Evolutionary conservation across 805 yeast genomes (phyloP).

Genomic region (Candida manassasensis): DNA sequence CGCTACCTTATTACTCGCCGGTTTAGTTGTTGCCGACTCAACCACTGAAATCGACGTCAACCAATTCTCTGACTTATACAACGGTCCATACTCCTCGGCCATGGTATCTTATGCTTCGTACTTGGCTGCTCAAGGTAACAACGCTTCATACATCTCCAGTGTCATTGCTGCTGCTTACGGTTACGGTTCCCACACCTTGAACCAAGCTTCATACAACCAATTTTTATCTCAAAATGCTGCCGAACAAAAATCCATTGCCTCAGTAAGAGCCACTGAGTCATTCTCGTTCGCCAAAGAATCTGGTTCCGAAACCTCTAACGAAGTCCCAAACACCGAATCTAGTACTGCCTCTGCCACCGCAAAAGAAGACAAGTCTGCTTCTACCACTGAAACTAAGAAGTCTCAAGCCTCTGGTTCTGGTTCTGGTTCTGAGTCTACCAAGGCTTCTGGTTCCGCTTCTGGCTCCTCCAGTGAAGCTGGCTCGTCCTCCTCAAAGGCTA

Average conservation of each 20-base stretch:
- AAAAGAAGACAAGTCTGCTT: constrained; percentile 4
- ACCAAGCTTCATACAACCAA: constrained; percentile 2
- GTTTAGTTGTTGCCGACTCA: constrained; percentile 2
- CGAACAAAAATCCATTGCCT: constrained; percentile 3
- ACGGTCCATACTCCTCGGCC: constrained; percentile 5
- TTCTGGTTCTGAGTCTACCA: constrained; percentile 9
- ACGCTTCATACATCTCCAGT: constrained; percentile 2
- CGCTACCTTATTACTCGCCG: constrained; percentile 3
- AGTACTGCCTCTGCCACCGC: constrained; percentile 5
- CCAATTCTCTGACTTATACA: constrained; percentile 4
- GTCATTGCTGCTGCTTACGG: constrained; percentile 1
- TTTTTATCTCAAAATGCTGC: neutral
- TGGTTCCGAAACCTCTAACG: constrained; percentile 2
- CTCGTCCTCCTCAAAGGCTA: constrained; percentile 1
- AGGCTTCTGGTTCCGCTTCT: constrained; percentile 9
- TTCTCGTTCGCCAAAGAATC: constrained; percentile 7
- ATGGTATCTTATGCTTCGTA: constrained; percentile 4
- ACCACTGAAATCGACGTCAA: constrained; percentile 1
- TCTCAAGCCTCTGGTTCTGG: constrained; percentile 7
- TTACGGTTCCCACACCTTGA: constrained; percentile 3
- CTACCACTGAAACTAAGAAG: neutral
- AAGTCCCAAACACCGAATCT: neutral
- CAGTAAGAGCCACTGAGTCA: constrained; percentile 4
- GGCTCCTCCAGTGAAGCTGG: neutral
- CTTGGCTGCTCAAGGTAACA: constrained; percentile 5